Conservation (phyloP, 2,329 filamentous ascomycete genomes). For the Colletotrichum chlorophyti region DNA sequence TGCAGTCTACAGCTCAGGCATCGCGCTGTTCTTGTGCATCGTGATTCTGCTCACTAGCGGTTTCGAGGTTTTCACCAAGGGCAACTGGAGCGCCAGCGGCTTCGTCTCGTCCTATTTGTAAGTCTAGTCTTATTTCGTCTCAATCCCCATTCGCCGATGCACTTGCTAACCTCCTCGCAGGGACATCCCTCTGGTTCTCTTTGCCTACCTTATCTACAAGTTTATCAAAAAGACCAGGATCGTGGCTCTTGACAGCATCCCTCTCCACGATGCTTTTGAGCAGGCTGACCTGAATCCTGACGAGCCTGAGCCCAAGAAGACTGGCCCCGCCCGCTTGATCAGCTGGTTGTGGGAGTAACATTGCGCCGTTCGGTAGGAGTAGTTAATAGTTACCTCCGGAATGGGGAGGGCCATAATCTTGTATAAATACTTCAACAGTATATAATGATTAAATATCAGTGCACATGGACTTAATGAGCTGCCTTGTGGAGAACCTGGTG, state of each 20-base stretch:
- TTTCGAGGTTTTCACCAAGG: conserved; percentile 69
- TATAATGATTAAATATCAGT: too few relatives aligned
- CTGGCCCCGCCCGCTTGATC: conserved; percentile 36
- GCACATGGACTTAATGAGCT: too few relatives aligned
- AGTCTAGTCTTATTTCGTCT: conserved; percentile 42
- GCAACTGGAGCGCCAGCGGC: conserved; percentile 60
- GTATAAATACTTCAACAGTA: neutral
- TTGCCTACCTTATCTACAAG: conserved; percentile 69
- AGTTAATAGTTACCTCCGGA: neutral
- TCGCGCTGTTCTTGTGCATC: conserved; percentile 64
- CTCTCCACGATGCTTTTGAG: conserved; percentile 58
- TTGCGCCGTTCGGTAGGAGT: neutral
- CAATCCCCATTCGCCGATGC: neutral
- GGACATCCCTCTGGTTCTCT: conserved; percentile 65
- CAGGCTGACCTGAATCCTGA: conserved; percentile 47
- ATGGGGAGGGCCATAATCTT: neutral
- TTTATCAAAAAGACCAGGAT: conserved; percentile 67
- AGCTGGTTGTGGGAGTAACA: conserved; percentile 46
- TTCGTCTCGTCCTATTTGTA: conserved; percentile 72
- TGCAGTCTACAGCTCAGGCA: conserved; percentile 65
- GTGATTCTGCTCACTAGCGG: conserved; percentile 75
- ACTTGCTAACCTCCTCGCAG: conserved; percentile 40
- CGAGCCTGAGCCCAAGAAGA: conserved; percentile 35
- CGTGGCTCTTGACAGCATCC: conserved; percentile 56
- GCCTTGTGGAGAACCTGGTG: too few relatives aligned